phyloP scores from a whole-genome alignment of 2,329 filamentous ascomycete genomes.

The Botrytis fabae region DNA sequence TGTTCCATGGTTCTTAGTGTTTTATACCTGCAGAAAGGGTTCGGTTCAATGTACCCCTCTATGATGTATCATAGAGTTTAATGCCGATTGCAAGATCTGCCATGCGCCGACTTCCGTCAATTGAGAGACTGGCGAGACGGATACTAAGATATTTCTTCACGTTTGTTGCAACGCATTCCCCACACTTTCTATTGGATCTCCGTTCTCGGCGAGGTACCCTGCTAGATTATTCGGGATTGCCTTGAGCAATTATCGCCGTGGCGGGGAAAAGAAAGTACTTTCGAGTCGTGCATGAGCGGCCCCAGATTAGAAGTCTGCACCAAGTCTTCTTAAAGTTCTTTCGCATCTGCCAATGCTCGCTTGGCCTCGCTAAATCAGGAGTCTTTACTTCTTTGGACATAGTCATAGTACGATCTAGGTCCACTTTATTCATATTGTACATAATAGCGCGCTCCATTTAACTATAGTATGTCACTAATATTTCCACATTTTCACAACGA shows the following conservation, averaged over 20 bases:
- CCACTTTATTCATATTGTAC: not conserved
- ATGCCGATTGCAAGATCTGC: not conserved
- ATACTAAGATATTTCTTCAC: not conserved
- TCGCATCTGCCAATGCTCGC: not conserved
- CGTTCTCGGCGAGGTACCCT: not conserved
- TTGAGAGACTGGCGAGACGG: not conserved
- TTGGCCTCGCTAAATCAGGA: not conserved
- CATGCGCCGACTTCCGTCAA: not conserved
- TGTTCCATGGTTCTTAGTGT: too few relatives aligned
- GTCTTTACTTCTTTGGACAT: not conserved
- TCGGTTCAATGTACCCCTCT: not conserved
- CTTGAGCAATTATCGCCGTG: not conserved
- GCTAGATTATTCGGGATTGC: not conserved
- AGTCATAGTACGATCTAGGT: not conserved
- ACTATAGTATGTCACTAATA: not conserved
- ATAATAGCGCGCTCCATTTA: slow-evolving; percentile 12
- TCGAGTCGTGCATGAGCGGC: slow-evolving; percentile 11
- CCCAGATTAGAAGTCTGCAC: slow-evolving; percentile 10
- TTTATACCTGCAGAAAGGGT: not conserved
- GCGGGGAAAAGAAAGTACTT: slow-evolving; percentile 7
- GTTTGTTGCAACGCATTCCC: not conserved
- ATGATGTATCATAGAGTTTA: too few relatives aligned
- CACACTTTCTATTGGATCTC: slow-evolving; percentile 1
- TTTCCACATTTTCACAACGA: not conserved
- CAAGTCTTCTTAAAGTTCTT: not conserved